Evolutionary conservation across 2,329 filamentous ascomycete genomes (phyloP).

Genomic region (Venturia asperata): DNA sequence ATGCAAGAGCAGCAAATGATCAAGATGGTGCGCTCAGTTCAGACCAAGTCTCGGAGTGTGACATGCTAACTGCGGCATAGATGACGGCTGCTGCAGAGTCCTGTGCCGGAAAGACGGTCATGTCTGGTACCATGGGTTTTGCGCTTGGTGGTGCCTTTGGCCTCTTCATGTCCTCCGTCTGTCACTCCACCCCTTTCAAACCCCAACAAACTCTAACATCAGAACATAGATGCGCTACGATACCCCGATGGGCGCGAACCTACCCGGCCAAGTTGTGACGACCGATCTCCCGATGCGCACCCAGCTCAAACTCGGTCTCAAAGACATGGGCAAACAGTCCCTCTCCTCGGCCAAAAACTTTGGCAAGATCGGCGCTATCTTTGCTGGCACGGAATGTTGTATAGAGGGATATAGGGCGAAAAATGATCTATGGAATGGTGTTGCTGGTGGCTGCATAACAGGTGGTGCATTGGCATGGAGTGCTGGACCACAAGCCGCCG

Average conservation of each 20-base stretch:
- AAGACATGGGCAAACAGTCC: constrained; percentile 85
- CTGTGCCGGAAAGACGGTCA: constrained; percentile 78
- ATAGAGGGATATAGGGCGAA: constrained; percentile 89
- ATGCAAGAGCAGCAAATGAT: constrained; percentile 40
- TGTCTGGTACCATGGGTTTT: constrained; percentile 90
- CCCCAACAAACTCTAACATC: constrained; percentile 6
- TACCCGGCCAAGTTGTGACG: constrained; percentile 28
- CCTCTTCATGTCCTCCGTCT: constrained; percentile 93
- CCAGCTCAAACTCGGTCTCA: constrained; percentile 79
- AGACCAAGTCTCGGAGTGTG: not conserved
- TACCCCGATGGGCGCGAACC: constrained; percentile 62
- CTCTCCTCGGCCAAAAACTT: constrained; percentile 86
- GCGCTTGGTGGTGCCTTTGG: constrained; percentile 90
- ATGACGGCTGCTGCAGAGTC: constrained; percentile 85
- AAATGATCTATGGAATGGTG: constrained; percentile 85
- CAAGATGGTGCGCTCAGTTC: constrained; percentile 34
- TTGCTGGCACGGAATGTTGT: constrained; percentile 88
- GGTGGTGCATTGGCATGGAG: constrained; percentile 81
- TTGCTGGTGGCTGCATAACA: constrained; percentile 81
- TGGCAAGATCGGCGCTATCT: constrained; percentile 84
- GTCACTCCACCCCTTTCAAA: constrained; percentile 31
- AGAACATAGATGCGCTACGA: constrained; percentile 86
- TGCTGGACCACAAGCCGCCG: constrained; percentile 82
- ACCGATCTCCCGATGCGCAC: constrained; percentile 68
- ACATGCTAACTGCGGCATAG: constrained; percentile 37